Evolutionary conservation across 306 rosid species (phyloP).

Genomic region (Cucumis melo): DNA sequence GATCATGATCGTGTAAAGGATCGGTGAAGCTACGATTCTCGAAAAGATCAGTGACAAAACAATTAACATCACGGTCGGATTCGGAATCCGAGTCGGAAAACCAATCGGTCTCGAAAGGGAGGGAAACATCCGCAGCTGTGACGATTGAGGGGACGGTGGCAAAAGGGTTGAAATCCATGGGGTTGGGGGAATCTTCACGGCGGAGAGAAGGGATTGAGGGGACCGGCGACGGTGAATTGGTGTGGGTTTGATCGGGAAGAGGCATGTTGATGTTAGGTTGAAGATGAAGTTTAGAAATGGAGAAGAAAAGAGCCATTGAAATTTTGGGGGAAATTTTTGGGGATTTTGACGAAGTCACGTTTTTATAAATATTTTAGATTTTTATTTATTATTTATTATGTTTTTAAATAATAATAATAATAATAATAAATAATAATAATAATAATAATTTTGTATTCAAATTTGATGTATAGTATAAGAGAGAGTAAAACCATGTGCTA

Average conservation of each 20-base stretch:
- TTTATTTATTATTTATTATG: neutral
- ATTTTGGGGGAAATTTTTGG: neutral
- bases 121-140: constrained; percentile 20
- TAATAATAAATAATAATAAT: neutral
- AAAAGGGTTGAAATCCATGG: constrained; percentile 22
- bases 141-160: constrained; percentile 24
- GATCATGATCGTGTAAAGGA: neutral
- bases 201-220: constrained; percentile 10
- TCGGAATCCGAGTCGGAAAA: constrained; percentile 43
- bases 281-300: neutral
- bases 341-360: neutral
- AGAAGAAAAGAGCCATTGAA: constrained; percentile 4
- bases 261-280: constrained; percentile 2
- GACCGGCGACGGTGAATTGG: constrained; percentile 4
- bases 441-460: neutral
- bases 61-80: constrained; percentile 40
- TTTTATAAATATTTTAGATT: neutral
- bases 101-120: constrained; percentile 18
- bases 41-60: constrained; percentile 73
- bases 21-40: constrained; percentile 20
- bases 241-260: neutral
- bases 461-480: neutral
- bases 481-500: neutral
- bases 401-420: neutral
- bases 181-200: constrained; percentile 2